Evolutionary conservation across 129 eudicot genomes (phyloP), one percentile per base, ranked within the genome.

Genomic region (Artemisia argyi): DNA sequence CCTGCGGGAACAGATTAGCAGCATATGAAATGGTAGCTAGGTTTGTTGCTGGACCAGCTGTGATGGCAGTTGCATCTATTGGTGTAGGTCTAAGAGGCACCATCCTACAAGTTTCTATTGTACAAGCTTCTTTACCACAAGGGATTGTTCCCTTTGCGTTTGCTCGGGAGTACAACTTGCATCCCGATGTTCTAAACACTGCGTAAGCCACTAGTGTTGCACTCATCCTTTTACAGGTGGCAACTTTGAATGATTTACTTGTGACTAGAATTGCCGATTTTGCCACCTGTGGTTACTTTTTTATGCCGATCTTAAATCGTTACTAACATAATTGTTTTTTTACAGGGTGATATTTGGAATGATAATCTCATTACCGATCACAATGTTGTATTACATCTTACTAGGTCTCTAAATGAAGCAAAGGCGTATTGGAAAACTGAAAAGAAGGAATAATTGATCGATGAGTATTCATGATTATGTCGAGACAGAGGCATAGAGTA

Each of bases 271-370:
- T 17, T 17, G 19, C 57, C 57, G 2, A 52, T 52, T 13, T 9
- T 56, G 2, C 17, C 18, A 24, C 44, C 44, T 60, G 15, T 61
- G 14, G 18, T 28, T 26, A 30, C 12, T 30, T 61, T 61, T 9
- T 26, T 13, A 7, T 3, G 2, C 59, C 22, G 19, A 18, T 62
- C 66, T 52, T 52, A 13, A 22, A 42, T 49, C 32, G 24, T 75
- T 60, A 30, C 64, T 78, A 42, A 77, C 58, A 32, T 30, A 18
- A 13, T 66, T 61, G 44, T 35, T 35, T 47, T 60, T 61, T 26
- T 71, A 20, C 86, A 85, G 89, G 76, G 89, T 85, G 71, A 85
- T 85, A 50, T 81, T 85, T 53, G 89, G 89, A 71, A 85, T 85
- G 89, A 68, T 85, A 26, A 82, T 85, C 28, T 83, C 89, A 4